Base-by-base conservation (phyloP, 2,329 filamentous ascomycete species). In the Cordyceps farinosa region DNA sequence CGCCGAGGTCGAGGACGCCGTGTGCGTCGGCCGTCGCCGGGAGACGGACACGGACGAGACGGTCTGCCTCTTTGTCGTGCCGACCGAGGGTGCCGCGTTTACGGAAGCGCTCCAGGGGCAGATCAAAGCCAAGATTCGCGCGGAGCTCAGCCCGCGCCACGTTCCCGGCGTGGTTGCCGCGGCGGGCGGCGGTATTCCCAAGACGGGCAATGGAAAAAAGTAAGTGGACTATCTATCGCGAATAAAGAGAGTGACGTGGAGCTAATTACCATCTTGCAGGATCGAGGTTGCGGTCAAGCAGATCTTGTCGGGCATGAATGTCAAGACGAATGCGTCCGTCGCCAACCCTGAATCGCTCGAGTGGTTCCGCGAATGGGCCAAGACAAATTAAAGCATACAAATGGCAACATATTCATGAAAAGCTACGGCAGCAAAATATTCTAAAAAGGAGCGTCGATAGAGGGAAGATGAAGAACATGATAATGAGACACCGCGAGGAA, bases 241-340 rank as follows among this genome's bases (percentile, higher is more conserved):
- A 15, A 6, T 7, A 15, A 29, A 44, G 8, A n/a, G 15, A 13
- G n/a, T 45, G 40, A 27, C 9, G 9, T 48, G n/a, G 8, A 32
- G 32, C 64, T 72, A 66, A 72, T 10, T 62, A 29, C 2, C 29
- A 2, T 38, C 0, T 54, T 59, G 42, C 45, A 91, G 89, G 77
- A 91, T 99, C 65, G 94, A 99, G 75, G 92, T 96, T 54, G 91
- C 92, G 0, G 94, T 98, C 6, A 98, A 98, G 80, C 93, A 97
- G 77, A 97, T 98, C 51, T 78, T 99, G 1, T 96, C 91, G 34
- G 94, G 93, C 0, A 79, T 93, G 76, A 86, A 91, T 59, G 87
- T 97, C 67, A 93, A 92, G 80, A 95, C 91, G 0, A 92, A 92
- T 55, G 92, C 93, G 0, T 96, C 91, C 71, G 93, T 98, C n/a